Conservation (phyloP, 768 basidiomycete species). For the Clitopilus passeckerianus region DNA sequence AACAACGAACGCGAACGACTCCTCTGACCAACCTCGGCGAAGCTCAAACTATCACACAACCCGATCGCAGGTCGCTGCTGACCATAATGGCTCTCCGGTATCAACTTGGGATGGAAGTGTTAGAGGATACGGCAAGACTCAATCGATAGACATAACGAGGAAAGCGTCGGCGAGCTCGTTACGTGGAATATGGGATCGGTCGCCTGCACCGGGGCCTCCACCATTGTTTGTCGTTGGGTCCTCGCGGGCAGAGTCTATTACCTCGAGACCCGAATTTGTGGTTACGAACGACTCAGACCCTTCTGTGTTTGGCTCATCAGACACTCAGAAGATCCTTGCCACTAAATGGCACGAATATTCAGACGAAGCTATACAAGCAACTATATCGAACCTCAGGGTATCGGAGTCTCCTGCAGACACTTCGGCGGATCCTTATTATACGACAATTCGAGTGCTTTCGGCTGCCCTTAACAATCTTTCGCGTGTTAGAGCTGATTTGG, state of each 20-base stretch:
- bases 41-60: neutral
- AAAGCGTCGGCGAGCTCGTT: slow-evolving; percentile 30
- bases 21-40: neutral
- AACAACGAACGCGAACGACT: neutral
- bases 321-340: slow-evolving; percentile 48
- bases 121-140: slow-evolving; percentile 43
- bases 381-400: slow-evolving; percentile 45
- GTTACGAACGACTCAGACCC: slow-evolving; percentile 29
- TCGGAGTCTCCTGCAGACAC: slow-evolving; percentile 43
- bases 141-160: slow-evolving; percentile 1
- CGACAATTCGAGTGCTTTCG: slow-evolving; percentile 65
- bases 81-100: slow-evolving; percentile 22
- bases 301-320: slow-evolving; percentile 20
- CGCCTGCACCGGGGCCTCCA: slow-evolving; percentile 16
- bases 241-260: slow-evolving; percentile 19
- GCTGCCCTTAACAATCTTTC: slow-evolving; percentile 58
- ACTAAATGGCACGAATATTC: slow-evolving; percentile 77
- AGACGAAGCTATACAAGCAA: slow-evolving; percentile 66
- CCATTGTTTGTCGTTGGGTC: slow-evolving; percentile 41
- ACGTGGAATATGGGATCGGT: slow-evolving; percentile 33
- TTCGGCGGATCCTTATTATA: slow-evolving; percentile 55
- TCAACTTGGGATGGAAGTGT: slow-evolving; percentile 47
- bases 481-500: slow-evolving; percentile 55
- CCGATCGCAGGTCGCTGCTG: neutral
- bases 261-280: slow-evolving; percentile 23